Base-by-base conservation (phyloP, 2,329 filamentous ascomycete genomes). In the Sporothrix schenckii region DNA sequence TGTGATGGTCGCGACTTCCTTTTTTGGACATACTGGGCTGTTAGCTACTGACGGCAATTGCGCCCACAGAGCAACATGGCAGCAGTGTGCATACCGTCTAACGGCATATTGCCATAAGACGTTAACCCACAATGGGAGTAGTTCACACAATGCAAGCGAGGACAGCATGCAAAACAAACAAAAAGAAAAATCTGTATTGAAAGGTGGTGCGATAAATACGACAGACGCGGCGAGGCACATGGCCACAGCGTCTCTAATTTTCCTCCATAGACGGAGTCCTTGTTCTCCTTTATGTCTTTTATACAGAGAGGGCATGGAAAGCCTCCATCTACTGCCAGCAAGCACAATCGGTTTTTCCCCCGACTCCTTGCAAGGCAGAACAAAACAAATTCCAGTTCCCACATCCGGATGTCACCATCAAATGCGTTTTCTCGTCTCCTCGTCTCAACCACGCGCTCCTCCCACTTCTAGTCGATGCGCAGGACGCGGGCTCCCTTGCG, bases 401-500 rank as follows among this genome's bases (percentile, higher is more conserved):
- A 61, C 39, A 61, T 61, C 56, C 14, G 19, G 34, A n/a, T n/a
- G 2, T 39, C 56, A 41, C 53, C 34, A 61, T 44, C 56, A 16
- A 44, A 11, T 21, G 2, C 39, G 24, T 10, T 14, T 14, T 63
- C 14, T 47, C 39, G 13, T 60, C 11, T 16, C 56, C 52, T 68
- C 19, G 11, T n/a, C 24, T 58, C 39, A 39, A 21, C 3, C 65
- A 34, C 39, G 3, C 34, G 50, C 60, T 39, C 4, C 24, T 34
- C 3, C 14, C 19, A 34, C 30, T 4, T 44, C 27, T 63, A 94
- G 76, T 94, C 92, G 72, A 92, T 87, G 72, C 92, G 86, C 73
- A 94, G 83, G 66, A 89, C 85, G 75, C 90, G 87, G 54, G 91
- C 83, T n/a, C 90, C 91, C 78, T 87, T 88, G 81, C 89, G 89